Evolutionary conservation across 2,329 filamentous ascomycete species (phyloP), one percentile per base, ranked within the genome.

Genomic region (Phyllachora maydis): DNA sequence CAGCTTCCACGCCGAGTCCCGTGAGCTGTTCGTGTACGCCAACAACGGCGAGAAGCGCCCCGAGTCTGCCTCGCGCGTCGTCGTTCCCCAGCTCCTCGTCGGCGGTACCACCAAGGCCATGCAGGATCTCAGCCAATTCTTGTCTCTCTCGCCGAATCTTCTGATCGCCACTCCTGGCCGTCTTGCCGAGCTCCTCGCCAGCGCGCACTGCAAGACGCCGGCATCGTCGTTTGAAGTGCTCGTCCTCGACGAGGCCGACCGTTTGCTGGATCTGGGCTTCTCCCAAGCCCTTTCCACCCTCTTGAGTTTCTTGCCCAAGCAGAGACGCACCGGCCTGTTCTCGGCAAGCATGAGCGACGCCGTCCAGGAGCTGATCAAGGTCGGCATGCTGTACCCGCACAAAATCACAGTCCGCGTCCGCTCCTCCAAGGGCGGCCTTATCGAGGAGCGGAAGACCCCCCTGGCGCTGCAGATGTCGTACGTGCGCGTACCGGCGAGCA

Each of bases 311-410:
- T 52, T 98, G 5, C 88, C 88, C 0, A 98, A 98, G 42, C 88
- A 98, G 44, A 62, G 88, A 24, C 65, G 88, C 23, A 98, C 88
- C 0, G 88, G 88, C 0, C 54, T 98, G 0, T 98, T 95, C 49
- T 92, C 81, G 39, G 88, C 88, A 8, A 90, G 77, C 38, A 77
- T 98, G n/a, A 88, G 76, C 36, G 88, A 95, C 41, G 88, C 88
- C 2, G 78, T 98, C 1, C 73, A 83, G 31, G 78, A 93, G 42
- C 75, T 98, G 26, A 82, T 98, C 24, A 66, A 83, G 17, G 81
- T 93, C 6, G 88, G 88, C 11, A 53, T 95, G 33, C 65, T 88
- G 18, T 95, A 98, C 46, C 88, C 88, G 0, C 83, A 93, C 37
- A 90, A 90, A 40, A 81, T 98, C 30, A 74, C 78, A 8, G 88